Conservation (phyloP, 345 rosid genomes). For the Sonneratia caseolaris region DNA sequence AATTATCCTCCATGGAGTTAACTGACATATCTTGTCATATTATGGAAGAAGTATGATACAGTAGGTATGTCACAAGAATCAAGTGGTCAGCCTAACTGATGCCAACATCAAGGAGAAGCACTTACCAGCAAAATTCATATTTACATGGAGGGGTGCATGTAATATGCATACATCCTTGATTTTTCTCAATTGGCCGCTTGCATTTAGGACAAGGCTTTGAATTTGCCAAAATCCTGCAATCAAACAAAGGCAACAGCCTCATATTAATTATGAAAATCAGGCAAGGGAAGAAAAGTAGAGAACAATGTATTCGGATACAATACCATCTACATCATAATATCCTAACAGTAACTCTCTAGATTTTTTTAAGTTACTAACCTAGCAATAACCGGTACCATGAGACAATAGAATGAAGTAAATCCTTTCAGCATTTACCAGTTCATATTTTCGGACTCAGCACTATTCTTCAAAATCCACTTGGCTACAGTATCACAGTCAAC, state of each 20-base stretch:
- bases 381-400: neutral
- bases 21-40: neutral
- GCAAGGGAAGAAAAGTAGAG: neutral
- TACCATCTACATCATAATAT: neutral
- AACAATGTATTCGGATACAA: neutral
- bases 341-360: neutral
- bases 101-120: neutral
- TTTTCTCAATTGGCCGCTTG: slow-evolving; percentile 97
- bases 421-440: slow-evolving; percentile 52
- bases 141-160: slow-evolving; percentile 98
- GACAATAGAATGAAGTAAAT: neutral
- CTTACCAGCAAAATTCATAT: slow-evolving; percentile 97
- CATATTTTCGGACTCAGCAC: slow-evolving; percentile 97
- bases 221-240: slow-evolving; percentile 86
- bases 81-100: neutral
- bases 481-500: slow-evolving; percentile 86
- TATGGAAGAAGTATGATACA: neutral
- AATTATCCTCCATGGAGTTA: neutral
- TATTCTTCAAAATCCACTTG: slow-evolving; percentile 89
- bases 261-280: neutral
- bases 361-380: neutral
- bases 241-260: neutral
- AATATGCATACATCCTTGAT: slow-evolving; percentile 99
- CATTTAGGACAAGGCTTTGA: slow-evolving; percentile 99
- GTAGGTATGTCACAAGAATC: neutral